Evolutionary conservation across 1,284 basidiomycete genomes (phyloP).

Genomic region (Cronartium quercuum): DNA sequence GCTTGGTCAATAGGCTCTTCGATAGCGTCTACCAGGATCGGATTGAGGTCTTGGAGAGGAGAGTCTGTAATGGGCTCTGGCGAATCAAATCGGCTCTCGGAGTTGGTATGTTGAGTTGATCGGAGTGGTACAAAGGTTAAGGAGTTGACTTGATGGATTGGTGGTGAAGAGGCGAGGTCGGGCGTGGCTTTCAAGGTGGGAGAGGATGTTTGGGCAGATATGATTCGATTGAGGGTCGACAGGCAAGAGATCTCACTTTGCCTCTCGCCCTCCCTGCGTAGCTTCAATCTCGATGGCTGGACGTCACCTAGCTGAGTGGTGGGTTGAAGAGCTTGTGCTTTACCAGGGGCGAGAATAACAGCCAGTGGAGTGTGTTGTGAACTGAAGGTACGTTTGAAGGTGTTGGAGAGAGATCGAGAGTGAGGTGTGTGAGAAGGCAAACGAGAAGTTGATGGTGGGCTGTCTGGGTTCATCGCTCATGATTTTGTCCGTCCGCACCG

Average conservation of each 20-base stretch:
- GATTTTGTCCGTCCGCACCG: no score
- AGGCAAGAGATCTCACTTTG: background rate
- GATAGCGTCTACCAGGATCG: background rate
- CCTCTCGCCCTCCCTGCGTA: background rate
- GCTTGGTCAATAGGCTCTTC: background rate
- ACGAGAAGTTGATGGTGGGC: no score
- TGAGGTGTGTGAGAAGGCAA: no score
- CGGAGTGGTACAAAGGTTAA: background rate
- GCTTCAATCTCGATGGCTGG: background rate
- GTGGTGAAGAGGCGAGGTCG: no score
- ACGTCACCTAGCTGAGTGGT: background rate
- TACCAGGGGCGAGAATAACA: background rate
- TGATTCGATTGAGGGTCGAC: background rate
- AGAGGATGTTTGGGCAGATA: background rate
- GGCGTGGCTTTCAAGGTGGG: background rate
- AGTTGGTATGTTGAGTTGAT: background rate
- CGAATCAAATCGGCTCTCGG: no score
- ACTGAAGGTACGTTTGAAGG: background rate
- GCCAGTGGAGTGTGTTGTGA: background rate
- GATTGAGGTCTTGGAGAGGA: background rate
- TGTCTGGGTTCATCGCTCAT: no score
- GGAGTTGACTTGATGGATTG: no score
- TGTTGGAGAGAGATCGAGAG: background rate
- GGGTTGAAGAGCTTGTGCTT: background rate
- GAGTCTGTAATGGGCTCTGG: background rate